Conservation (phyloP, 208 protist genomes). For the Leishmania guyanensis region DNA sequence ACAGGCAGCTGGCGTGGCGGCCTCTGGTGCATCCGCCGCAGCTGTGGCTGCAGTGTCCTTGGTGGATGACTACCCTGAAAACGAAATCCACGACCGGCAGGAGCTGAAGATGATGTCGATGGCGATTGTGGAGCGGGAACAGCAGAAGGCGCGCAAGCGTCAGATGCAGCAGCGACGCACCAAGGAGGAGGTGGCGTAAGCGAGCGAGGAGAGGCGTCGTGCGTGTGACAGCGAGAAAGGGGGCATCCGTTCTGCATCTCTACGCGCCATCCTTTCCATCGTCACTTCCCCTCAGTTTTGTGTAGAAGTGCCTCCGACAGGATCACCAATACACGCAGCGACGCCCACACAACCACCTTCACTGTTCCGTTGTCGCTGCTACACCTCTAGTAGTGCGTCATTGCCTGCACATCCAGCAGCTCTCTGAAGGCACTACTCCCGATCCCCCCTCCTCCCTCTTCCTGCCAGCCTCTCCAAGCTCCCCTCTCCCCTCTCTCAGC, state of each 20-base stretch:
- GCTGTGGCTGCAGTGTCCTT: background rate
- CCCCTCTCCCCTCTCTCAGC: background rate
- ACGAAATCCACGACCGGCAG: constrained; percentile 84
- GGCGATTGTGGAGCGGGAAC: constrained; percentile 86
- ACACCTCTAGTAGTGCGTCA: background rate
- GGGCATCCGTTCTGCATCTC: background rate
- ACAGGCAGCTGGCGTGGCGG: background rate
- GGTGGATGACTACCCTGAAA: constrained; percentile 84
- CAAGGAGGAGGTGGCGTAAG: constrained; percentile 46
- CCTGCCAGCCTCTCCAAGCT: background rate
- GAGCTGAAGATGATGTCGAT: constrained; percentile 91
- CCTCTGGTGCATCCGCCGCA: background rate
- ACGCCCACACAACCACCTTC: background rate
- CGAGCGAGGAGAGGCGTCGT: background rate
- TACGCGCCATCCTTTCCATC: background rate
- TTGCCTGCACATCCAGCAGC: background rate
- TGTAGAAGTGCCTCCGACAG: background rate
- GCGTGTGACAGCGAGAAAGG: background rate
- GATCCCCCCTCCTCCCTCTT: background rate
- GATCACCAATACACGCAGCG: background rate
- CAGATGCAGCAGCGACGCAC: constrained; percentile 53
- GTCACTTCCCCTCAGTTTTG: background rate
- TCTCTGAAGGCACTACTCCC: background rate
- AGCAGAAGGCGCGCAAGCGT: constrained; percentile 81
- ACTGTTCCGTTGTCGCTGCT: background rate